Conservation (phyloP, 306 rosid genomes). For the Hylodesmum podocarpum region DNA sequence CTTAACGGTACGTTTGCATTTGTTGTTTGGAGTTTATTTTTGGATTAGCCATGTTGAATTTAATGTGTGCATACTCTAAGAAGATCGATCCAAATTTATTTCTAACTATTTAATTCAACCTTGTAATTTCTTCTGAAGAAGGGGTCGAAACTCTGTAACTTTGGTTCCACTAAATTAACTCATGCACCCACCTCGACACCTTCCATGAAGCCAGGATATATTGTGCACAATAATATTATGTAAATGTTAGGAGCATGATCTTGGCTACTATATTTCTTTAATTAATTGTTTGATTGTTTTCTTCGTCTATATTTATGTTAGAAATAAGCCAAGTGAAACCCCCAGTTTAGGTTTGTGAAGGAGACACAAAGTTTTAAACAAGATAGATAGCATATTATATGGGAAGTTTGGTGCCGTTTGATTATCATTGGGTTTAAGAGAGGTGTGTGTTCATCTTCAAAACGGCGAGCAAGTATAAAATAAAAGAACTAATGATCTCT, state of each 20-base stretch:
- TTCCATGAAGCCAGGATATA: neutral
- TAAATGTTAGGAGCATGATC: neutral
- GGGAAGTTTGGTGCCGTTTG: conserved; percentile 15
- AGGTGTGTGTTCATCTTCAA: conserved; percentile 26
- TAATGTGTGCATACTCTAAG: no score
- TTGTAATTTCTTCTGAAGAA: no score
- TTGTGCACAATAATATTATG: no score
- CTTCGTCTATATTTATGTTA: neutral
- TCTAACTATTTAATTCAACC: no score
- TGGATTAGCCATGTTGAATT: no score
- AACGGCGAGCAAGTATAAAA: neutral
- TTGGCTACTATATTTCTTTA: neutral
- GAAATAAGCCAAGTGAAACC: neutral
- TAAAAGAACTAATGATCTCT: neutral
- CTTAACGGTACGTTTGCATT: no score
- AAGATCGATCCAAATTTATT: no score
- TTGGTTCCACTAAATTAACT: neutral
- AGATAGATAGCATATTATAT: neutral
- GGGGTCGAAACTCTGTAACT: neutral
- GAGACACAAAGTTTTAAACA: neutral
- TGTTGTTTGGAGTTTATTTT: no score
- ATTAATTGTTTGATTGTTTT: neutral
- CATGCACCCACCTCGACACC: neutral
- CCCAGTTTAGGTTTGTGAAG: neutral
- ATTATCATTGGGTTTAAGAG: neutral